These are phyloP conservation scores for Acacia confusa DNA, from an alignment of 306 rosid genomes.

Conservation along the genomic window DNA sequence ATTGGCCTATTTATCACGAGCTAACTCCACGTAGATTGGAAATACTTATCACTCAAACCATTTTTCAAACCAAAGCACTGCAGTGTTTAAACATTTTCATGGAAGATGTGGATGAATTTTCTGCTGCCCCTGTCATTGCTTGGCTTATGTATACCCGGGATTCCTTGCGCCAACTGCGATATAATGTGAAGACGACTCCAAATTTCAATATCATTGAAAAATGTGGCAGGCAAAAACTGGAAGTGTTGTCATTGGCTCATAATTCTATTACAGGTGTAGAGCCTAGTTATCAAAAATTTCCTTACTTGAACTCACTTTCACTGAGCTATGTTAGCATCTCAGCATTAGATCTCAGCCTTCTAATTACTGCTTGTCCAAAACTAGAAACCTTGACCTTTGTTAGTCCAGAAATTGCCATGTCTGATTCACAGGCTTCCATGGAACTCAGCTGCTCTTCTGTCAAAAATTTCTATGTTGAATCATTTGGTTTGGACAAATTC, in stretches of 20 bases:
- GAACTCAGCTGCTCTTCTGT: slow-evolving; percentile 59
- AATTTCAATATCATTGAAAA: slow-evolving; percentile 69
- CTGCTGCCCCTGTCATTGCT: slow-evolving; percentile 66
- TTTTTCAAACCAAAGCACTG: slow-evolving; percentile 69
- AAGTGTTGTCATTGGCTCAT: slow-evolving; percentile 57
- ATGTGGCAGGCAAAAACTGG: slow-evolving; percentile 56
- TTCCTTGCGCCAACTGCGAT: slow-evolving; percentile 53
- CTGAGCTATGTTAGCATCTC: slow-evolving; percentile 58
- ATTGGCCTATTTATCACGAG: slow-evolving; percentile 63
- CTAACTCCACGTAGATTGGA: slow-evolving; percentile 53
- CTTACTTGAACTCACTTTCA: slow-evolving; percentile 60
- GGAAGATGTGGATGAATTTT: slow-evolving; percentile 69
- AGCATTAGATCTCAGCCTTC: slow-evolving; percentile 68
- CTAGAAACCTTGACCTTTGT: slow-evolving; percentile 56
- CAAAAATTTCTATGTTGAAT: slow-evolving; percentile 59
- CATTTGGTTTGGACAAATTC: slow-evolving; percentile 53
- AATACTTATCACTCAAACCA: slow-evolving; percentile 73
- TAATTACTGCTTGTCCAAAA: slow-evolving; percentile 63
- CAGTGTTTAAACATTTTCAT: slow-evolving; percentile 51
- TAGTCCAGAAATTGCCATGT: slow-evolving; percentile 58
- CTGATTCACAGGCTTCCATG: slow-evolving; percentile 54
- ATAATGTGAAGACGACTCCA: slow-evolving; percentile 57
- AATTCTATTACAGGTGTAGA: slow-evolving; percentile 60
- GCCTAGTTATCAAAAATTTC: slow-evolving; percentile 68
- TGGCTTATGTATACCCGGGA: slow-evolving; percentile 86